These are phyloP conservation scores for Yarrowia hollandica DNA, from an alignment of 805 yeast species.

Conservation along the genomic window DNA sequence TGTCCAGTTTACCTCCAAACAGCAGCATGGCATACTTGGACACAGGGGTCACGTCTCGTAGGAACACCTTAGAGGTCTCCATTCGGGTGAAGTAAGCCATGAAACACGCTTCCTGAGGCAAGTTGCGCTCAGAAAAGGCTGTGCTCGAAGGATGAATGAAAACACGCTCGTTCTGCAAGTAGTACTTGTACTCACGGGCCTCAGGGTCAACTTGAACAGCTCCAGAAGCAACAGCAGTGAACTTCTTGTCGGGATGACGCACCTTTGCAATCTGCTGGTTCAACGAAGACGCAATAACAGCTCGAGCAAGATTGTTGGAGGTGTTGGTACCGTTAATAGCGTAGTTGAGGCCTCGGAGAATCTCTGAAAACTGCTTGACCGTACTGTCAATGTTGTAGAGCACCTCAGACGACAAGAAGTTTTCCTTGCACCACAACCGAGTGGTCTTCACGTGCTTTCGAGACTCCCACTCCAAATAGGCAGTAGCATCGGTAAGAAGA, in stretches of 20 bases:
- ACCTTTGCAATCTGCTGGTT: slow-evolving; percentile 83
- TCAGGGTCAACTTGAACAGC: slow-evolving; percentile 86
- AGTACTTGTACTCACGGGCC: slow-evolving; percentile 66
- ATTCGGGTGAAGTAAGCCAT: slow-evolving; percentile 60
- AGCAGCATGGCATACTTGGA: slow-evolving; percentile 68
- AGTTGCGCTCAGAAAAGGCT: slow-evolving; percentile 54
- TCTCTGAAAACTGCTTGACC: slow-evolving; percentile 64
- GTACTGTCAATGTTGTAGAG: slow-evolving; percentile 73
- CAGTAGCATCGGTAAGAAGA: slow-evolving; percentile 62
- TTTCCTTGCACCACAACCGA: slow-evolving; percentile 54
- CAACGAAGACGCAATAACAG: slow-evolving; percentile 75
- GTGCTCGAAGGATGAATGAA: slow-evolving; percentile 87
- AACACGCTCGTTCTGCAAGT: slow-evolving; percentile 64
- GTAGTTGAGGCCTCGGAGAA: slow-evolving; percentile 47
- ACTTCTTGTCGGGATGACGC: slow-evolving; percentile 80
- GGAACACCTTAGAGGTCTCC: slow-evolving; percentile 64
- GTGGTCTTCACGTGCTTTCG: slow-evolving; percentile 38
- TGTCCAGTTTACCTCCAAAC: slow-evolving; percentile 61
- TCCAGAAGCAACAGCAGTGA: slow-evolving; percentile 66
- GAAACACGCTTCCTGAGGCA: slow-evolving; percentile 46
- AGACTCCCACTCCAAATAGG: slow-evolving; percentile 55
- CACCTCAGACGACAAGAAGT: slow-evolving; percentile 61
- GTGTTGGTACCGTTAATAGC: slow-evolving; percentile 53
- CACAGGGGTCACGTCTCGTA: slow-evolving; percentile 79
- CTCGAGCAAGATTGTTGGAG: slow-evolving; percentile 55